phyloP scores from a whole-genome alignment of 805 yeast species.

The Cyberlindnera japonica region DNA sequence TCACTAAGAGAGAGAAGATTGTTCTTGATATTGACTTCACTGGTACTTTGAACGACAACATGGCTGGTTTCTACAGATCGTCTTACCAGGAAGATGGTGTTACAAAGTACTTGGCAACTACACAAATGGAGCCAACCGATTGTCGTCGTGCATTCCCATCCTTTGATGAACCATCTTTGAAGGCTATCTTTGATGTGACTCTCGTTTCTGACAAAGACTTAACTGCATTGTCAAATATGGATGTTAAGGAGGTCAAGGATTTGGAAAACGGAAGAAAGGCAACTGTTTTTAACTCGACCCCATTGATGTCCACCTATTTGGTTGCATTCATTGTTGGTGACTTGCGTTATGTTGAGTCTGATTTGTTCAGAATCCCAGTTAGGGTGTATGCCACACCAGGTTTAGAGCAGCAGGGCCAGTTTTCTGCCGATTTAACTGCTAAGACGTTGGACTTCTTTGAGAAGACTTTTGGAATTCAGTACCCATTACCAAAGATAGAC shows the following conservation, averaged over 20 bases:
- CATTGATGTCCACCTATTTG: conserved; percentile 79
- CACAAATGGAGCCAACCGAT: conserved; percentile 86
- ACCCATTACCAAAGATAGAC: conserved; percentile 78
- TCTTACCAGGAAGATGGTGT: conserved; percentile 55
- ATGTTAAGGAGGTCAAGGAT: conserved; percentile 47
- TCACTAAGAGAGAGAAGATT: conserved; percentile 37
- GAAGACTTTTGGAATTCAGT: conserved; percentile 66
- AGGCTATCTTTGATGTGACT: conserved; percentile 66
- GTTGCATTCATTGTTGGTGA: conserved; percentile 84
- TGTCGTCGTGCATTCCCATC: conserved; percentile 87
- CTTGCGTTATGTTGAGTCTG: conserved; percentile 65
- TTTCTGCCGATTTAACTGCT: conserved; percentile 72
- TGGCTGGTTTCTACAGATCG: conserved; percentile 82
- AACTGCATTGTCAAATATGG: conserved; percentile 70
- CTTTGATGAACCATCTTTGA: conserved; percentile 78
- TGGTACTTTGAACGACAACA: conserved; percentile 68
- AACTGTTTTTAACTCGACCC: conserved; percentile 69
- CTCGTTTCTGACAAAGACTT: conserved; percentile 52
- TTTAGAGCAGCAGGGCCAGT: conserved; percentile 62
- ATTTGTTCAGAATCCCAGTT: conserved; percentile 67
- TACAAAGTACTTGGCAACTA: conserved; percentile 71
- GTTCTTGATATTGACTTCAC: conserved; percentile 48
- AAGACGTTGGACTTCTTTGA: conserved; percentile 73
- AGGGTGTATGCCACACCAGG: conserved; percentile 82
- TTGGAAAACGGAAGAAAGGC: conserved; percentile 44